Evolutionary conservation across 2,329 filamentous ascomycete genomes (phyloP).

Genomic region (Fusarium pininemorale): DNA sequence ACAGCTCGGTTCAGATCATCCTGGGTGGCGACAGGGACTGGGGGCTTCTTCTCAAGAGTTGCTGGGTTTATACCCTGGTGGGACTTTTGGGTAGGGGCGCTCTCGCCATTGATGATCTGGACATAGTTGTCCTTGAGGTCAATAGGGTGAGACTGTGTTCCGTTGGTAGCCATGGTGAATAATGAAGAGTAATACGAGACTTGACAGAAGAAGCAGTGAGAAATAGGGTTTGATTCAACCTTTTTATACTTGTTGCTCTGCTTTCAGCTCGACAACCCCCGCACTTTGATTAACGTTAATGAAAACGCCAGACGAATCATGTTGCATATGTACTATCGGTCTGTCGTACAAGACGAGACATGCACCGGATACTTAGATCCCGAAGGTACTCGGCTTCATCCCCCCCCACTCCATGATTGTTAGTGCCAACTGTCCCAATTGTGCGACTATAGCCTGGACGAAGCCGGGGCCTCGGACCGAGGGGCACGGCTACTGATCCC

Average conservation of each 20-base stretch:
- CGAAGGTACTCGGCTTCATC: constrained; percentile 3
- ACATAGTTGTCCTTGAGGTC: constrained; percentile 29
- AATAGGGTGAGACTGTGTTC: constrained; percentile 4
- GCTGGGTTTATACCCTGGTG: constrained; percentile 44
- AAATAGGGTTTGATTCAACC: background rate
- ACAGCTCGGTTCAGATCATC: constrained; percentile 41
- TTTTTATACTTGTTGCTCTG: background rate
- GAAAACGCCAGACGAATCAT: constrained; percentile 11
- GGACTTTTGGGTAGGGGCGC: constrained; percentile 18
- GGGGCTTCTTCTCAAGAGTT: constrained; percentile 44
- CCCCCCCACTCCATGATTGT: background rate
- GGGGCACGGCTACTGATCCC: background rate
- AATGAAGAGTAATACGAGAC: background rate
- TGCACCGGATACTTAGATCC: background rate
- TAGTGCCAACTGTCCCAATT: background rate
- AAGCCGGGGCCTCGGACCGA: constrained; percentile 15
- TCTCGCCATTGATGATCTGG: constrained; percentile 40
- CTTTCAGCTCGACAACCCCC: constrained; percentile 5
- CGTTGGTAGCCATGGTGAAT: constrained; percentile 19
- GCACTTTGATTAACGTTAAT: constrained; percentile 4
- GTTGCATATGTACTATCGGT: background rate
- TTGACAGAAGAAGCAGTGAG: background rate
- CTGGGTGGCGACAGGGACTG: constrained; percentile 39
- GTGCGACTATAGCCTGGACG: background rate
- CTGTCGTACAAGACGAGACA: background rate